Conservation (phyloP, 106 monocot species). For the Agapanthus africanus region DNA sequence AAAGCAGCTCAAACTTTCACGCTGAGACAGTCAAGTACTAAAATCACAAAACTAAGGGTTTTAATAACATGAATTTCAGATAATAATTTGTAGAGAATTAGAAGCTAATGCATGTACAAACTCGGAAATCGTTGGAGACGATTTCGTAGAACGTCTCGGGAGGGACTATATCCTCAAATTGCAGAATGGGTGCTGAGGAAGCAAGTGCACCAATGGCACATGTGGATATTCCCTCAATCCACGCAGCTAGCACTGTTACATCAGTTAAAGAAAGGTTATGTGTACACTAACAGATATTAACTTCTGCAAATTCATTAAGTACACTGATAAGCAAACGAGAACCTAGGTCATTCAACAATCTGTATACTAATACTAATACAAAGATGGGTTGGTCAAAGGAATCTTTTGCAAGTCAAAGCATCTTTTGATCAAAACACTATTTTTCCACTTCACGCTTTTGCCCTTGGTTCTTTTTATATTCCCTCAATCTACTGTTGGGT, state of each 20-base stretch:
- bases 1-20: conserved; percentile 85
- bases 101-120: conserved; percentile 17
- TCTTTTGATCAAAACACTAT: no score
- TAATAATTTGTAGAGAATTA: background rate
- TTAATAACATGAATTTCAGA: background rate
- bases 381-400: no score
- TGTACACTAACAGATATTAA: background rate
- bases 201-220: conserved; percentile 89
- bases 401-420: no score
- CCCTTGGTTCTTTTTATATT: no score
- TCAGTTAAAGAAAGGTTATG: background rate
- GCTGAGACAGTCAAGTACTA: conserved; percentile 33
- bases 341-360: no score
- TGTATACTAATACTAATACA: no score
- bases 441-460: no score
- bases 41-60: background rate
- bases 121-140: conserved; percentile 84
- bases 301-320: background rate
- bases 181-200: conserved; percentile 91
- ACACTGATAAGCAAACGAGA: background rate
- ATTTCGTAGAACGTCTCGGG: conserved; percentile 71
- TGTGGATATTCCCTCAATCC: conserved; percentile 95
- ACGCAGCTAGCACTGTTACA: conserved; percentile 82
- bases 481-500: no score
- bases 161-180: conserved; percentile 85